These are phyloP conservation scores for Westerdykella aurantiaca DNA, from an alignment of 2,329 filamentous ascomycete species.

Conservation along the genomic window DNA sequence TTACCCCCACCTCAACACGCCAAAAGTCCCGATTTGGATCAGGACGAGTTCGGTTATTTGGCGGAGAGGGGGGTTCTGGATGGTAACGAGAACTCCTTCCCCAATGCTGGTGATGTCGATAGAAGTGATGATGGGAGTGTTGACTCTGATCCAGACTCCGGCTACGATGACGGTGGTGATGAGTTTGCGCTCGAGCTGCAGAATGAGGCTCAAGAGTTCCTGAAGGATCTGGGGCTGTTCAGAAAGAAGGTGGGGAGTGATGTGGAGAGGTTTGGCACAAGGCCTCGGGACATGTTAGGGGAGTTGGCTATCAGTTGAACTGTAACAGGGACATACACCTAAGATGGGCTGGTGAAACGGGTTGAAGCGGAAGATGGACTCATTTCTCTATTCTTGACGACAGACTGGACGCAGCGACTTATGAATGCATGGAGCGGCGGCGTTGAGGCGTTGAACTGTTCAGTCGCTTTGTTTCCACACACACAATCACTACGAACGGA, in stretches of 20 bases:
- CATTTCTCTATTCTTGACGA: no score
- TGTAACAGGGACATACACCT: not conserved
- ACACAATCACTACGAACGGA: no score
- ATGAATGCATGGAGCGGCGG: constrained; percentile 31
- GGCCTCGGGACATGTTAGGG: constrained; percentile 13
- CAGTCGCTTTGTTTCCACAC: not conserved
- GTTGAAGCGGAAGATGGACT: no score
- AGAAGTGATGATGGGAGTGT: constrained; percentile 30
- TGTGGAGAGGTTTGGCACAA: constrained; percentile 54
- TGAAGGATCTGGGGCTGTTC: constrained; percentile 75
- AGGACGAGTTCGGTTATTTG: constrained; percentile 21
- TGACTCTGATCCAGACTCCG: constrained; percentile 40
- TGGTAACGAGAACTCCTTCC: constrained; percentile 19
- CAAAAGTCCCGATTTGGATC: constrained; percentile 29
- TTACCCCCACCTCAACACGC: constrained; percentile 35
- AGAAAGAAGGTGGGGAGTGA: constrained; percentile 83
- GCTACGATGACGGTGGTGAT: constrained; percentile 57
- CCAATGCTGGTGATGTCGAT: constrained; percentile 31
- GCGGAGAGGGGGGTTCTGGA: constrained; percentile 8
- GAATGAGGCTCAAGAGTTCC: constrained; percentile 74
- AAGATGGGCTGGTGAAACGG: no score
- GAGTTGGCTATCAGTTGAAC: constrained; percentile 15
- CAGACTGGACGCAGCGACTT: constrained; percentile 3
- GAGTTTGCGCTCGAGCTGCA: constrained; percentile 61
- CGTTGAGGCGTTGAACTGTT: constrained; percentile 11